Conservation (phyloP, 148 eudicot genomes). For the Camellia sinensis region DNA sequence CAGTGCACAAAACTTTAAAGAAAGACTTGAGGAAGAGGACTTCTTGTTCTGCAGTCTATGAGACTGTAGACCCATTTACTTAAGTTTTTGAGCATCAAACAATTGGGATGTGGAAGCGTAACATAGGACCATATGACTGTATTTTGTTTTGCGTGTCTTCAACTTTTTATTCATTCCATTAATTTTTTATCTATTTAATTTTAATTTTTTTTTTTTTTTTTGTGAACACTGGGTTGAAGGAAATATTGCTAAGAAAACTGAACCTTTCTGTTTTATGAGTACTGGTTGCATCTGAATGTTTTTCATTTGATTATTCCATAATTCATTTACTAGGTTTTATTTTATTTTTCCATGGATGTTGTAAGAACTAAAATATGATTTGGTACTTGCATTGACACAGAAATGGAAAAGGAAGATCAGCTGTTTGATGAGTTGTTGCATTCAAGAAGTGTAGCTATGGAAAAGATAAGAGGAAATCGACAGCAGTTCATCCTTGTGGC, state of each 20-base stretch:
- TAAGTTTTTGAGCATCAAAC: neutral
- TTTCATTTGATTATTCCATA: neutral
- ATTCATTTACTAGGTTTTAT: neutral
- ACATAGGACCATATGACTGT: neutral
- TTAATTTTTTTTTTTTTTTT: neutral
- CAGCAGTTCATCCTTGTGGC: constrained; percentile 84
- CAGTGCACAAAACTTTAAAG: neutral
- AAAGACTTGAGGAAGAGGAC: neutral
- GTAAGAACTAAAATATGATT: constrained; percentile 2
- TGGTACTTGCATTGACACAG: constrained; percentile 34
- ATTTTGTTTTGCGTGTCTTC: neutral
- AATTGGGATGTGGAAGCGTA: too few relatives aligned
- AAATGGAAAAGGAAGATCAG: constrained; percentile 81
- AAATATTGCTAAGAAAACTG: neutral
- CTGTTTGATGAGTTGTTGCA: constrained; percentile 70
- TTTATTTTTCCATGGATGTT: neutral
- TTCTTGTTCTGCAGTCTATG: too few relatives aligned
- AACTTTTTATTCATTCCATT: neutral
- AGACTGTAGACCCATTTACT: neutral
- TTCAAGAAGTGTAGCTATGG: constrained; percentile 53
- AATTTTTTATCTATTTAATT: neutral
- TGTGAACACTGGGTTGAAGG: neutral
- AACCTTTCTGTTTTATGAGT: neutral
- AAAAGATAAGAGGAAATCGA: constrained; percentile 63
- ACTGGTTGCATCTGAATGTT: neutral